A percentile compares a stretch with the other conserved stretches of the same genome.
phyloP scores from a whole-genome alignment of 305 asterid genomes.

The Salvia sclarea region DNA sequence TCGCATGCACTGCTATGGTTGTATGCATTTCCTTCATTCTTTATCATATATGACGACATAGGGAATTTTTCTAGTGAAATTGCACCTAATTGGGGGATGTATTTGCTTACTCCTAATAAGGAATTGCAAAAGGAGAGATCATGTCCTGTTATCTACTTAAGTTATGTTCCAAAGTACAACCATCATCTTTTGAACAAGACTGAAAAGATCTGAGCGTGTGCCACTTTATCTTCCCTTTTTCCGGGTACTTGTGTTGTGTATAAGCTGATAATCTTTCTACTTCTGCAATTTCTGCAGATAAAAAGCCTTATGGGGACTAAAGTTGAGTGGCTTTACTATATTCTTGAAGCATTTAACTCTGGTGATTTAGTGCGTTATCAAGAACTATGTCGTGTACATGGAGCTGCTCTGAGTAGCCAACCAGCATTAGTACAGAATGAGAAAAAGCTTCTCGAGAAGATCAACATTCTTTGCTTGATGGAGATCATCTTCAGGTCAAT shows the following conservation, averaged over 20 bases:
- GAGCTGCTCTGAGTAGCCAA: slow-evolving; percentile 76
- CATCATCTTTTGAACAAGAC: slow-evolving; percentile 17
- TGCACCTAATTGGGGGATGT: background rate
- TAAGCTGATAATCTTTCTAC: slow-evolving; percentile 3
- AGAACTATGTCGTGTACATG: slow-evolving; percentile 76
- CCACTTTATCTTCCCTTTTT: background rate
- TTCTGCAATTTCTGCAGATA: slow-evolving; percentile 48
- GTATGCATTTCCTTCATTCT: background rate
- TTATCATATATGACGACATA: background rate
- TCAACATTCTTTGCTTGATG: slow-evolving; percentile 94
- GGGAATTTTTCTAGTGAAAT: background rate
- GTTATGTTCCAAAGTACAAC: background rate
- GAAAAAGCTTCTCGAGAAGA: slow-evolving; percentile 87
- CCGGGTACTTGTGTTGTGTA: background rate
- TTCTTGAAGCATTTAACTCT: slow-evolving; percentile 86
- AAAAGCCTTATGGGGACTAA: slow-evolving; percentile 78
- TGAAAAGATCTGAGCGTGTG: slow-evolving; percentile 13
- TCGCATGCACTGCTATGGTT: background rate
- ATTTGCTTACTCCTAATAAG: background rate
- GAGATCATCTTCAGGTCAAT: slow-evolving; percentile 86
- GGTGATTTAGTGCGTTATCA: slow-evolving; percentile 86
- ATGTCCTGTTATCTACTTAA: background rate
- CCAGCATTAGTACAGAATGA: slow-evolving; percentile 91
- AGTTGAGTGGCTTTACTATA: slow-evolving; percentile 88
- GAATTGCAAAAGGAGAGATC: background rate